These are phyloP conservation scores for Pilobolus umbonatus DNA, from an alignment of 192 early-diverging fungal species.

Conservation along the genomic window DNA sequence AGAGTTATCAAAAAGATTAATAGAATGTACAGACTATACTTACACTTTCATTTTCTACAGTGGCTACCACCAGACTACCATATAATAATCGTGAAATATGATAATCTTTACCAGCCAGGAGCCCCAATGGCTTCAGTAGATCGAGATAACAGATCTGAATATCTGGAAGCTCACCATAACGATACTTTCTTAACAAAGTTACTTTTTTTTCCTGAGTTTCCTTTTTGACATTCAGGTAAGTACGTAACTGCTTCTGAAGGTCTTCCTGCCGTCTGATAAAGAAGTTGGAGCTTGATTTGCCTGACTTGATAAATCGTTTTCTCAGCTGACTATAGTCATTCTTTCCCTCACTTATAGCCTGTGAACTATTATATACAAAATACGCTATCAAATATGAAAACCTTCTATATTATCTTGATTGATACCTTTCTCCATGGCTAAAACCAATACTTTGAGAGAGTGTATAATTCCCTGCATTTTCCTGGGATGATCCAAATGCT, in stretches of 20 bases:
- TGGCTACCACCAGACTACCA: conserved; percentile 34
- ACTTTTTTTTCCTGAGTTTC: conserved; percentile 48
- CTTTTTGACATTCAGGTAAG: conserved; percentile 36
- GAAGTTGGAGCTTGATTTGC: conserved; percentile 15
- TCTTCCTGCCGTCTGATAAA: conserved; percentile 44
- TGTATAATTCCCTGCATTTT: too few relatives aligned
- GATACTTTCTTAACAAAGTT: conserved; percentile 56
- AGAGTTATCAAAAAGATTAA: too few relatives aligned
- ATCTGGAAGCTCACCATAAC: conserved; percentile 68
- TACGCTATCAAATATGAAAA: too few relatives aligned
- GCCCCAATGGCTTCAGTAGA: conserved; percentile 61
- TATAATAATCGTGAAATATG: conserved; percentile 54
- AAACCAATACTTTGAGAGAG: too few relatives aligned
- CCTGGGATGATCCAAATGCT: too few relatives aligned
- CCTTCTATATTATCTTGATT: too few relatives aligned
- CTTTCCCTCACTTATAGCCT: not conserved
- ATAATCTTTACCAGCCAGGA: conserved; percentile 50
- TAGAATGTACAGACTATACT: conserved; percentile 26
- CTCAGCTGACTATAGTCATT: conserved; percentile 6
- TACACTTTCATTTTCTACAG: conserved; percentile 27
- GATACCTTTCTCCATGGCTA: too few relatives aligned
- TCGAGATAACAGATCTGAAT: conserved; percentile 66
- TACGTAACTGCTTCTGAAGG: conserved; percentile 28
- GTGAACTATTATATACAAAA: not conserved
- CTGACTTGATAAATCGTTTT: conserved; percentile 13